phyloP scores from a whole-genome alignment of 768 basidiomycete genomes.

The Crepidotus variabilis region DNA sequence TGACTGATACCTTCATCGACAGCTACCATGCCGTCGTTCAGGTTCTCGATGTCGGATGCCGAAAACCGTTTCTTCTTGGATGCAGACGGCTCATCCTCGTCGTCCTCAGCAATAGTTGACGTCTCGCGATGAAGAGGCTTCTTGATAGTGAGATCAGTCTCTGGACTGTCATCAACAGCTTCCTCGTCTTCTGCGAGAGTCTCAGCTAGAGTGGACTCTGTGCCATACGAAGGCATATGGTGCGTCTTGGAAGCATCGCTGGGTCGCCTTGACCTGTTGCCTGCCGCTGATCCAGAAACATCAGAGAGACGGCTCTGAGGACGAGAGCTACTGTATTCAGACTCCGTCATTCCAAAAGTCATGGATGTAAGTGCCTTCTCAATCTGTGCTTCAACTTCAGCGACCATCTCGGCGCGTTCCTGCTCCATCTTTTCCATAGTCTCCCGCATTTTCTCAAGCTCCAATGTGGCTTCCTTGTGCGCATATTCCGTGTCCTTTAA shows the following conservation, averaged over 20 bases:
- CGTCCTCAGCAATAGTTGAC: conserved; percentile 52
- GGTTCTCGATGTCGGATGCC: conserved; percentile 56
- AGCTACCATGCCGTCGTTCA: conserved; percentile 80
- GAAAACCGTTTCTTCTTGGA: conserved; percentile 78
- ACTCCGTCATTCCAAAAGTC: conserved; percentile 77
- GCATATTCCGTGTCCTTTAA: conserved; percentile 78
- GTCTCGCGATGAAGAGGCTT: conserved; percentile 42
- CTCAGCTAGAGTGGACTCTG: conserved; percentile 80
- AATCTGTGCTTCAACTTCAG: conserved; percentile 91
- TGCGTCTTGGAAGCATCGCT: conserved; percentile 56
- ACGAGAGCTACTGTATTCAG: conserved; percentile 70
- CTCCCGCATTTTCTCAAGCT: conserved; percentile 79
- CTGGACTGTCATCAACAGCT: conserved; percentile 17
- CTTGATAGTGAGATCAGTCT: conserved; percentile 21
- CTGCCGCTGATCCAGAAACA: conserved; percentile 31
- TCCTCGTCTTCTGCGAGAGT: conserved; percentile 45
- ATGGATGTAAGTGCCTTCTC: conserved; percentile 82
- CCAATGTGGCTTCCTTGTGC: conserved; percentile 74
- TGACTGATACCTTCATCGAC: conserved; percentile 83
- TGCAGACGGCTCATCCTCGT: conserved; percentile 42
- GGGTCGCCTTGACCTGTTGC: conserved; percentile 50
- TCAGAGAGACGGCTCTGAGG: conserved; percentile 65
- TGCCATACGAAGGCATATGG: conserved; percentile 67
- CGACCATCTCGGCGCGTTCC: conserved; percentile 85
- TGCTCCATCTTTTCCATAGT: conserved; percentile 86